Conservation (phyloP, 1,284 basidiomycete species). For the Microbotryomycetes sp. region DNA sequence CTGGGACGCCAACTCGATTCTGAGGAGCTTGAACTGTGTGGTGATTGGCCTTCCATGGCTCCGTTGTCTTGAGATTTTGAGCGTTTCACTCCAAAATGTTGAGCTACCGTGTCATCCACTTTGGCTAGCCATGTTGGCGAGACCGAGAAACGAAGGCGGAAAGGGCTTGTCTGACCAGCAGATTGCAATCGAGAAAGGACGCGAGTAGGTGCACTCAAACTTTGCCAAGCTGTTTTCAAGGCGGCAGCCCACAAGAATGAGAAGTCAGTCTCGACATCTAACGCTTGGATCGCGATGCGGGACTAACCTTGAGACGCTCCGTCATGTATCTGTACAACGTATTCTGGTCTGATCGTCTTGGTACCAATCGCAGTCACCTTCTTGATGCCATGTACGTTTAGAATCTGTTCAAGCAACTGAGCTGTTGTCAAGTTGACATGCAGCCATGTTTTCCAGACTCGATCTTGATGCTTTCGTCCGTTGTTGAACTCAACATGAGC, state of each 20-base stretch:
- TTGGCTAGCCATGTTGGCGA: slow-evolving; percentile 40
- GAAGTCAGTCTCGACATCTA: neutral
- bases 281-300: neutral
- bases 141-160: slow-evolving; percentile 33
- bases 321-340: slow-evolving; percentile 21
- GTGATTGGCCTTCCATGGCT: neutral
- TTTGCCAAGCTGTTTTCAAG: neutral
- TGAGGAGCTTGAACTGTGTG: neutral
- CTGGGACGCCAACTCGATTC: neutral
- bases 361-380: slow-evolving; percentile 46
- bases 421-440: slow-evolving; percentile 52
- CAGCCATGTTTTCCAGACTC: slow-evolving; percentile 55
- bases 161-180: neutral
- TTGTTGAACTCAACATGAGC: neutral
- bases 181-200: slow-evolving; percentile 14
- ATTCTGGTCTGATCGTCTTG: slow-evolving; percentile 41
- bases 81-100: neutral
- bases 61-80: neutral
- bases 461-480: neutral
- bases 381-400: slow-evolving; percentile 62
- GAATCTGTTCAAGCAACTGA: slow-evolving; percentile 52
- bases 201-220: slow-evolving; percentile 2
- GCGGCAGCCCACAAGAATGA: neutral
- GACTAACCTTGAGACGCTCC: slow-evolving; percentile 5
- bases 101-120: slow-evolving; percentile 27